Conservation (phyloP, 441 rosid genomes). For the Adansonia gregorii region DNA sequence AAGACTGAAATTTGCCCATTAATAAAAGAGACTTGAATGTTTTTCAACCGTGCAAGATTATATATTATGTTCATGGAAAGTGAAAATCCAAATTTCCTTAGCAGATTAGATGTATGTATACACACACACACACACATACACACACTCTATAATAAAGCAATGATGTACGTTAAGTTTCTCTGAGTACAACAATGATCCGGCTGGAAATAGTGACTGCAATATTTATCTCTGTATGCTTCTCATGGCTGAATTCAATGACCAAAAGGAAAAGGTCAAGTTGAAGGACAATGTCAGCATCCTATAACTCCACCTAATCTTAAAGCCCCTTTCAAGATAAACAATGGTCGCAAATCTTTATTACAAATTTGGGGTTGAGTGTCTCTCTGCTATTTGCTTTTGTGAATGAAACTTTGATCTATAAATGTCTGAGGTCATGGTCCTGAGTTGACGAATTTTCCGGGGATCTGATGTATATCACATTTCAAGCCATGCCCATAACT, state of each 20-base stretch:
- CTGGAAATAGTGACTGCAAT: not conserved
- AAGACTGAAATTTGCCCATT: not conserved
- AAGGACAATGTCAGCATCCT: not conserved
- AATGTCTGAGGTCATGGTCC: not conserved
- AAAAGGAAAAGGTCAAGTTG: not conserved
- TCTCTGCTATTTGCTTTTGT: not conserved
- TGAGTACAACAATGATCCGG: not conserved
- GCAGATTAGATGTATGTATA: not conserved
- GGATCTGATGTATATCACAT: not conserved
- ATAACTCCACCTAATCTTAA: not conserved
- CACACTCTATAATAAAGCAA: not conserved
- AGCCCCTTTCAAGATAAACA: not conserved
- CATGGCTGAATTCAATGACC: conserved; percentile 14
- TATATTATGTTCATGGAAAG: not conserved
- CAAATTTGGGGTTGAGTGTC: conserved; percentile 5
- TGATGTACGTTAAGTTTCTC: not conserved
- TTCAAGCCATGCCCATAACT: not conserved
- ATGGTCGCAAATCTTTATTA: not conserved
- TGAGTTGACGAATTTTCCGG: not conserved
- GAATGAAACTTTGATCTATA: not conserved
- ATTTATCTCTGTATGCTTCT: not conserved
- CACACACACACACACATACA: too few relatives aligned
- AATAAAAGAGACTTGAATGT: not conserved
- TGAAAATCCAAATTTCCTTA: not conserved
- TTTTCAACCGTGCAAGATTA: not conserved